Evolutionary conservation across 371 early-diverging fungal species (phyloP), one percentile per base, ranked within the genome.

Genomic region (Catenaria anguillulae): DNA sequence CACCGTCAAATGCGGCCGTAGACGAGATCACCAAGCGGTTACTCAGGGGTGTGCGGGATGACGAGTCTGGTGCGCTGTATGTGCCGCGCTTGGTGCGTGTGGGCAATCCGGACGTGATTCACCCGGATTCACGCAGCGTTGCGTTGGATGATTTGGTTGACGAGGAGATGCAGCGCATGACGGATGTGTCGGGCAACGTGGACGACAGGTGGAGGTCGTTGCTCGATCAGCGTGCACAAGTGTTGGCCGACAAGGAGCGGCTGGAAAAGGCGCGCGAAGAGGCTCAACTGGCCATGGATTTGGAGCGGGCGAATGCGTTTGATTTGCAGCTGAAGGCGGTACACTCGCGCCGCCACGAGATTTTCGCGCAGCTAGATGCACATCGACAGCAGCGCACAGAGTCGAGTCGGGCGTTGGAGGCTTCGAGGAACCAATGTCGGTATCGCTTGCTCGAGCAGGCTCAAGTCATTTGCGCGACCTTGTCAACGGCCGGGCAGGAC

Each of bases 1-100:
- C 98, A 5, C 99, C 99, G 0, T 87, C 87, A 65, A 99, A 99
- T 70, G 96, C 97, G 0, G 99, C 97, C 0, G 90, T 93, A 35
- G 99, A 99, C 68, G 96, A 97, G 74, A 86, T 97, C 64, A 87
- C 88, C 33, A 83, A 85, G 63, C 83, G 88, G n/a, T 88, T 87
- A 13, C 75, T 89, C 12, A 64, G 73, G 24, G 79, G 82, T 24
- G 71, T 71, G 0, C 31, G 66, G 1, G 87, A 86, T 1, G 46
- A 67, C 24, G 67, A 70, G 5, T 79, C 77, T 26, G 68, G 67
- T 1, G 90, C 91, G 2, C 83, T 82, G 23, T 77, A 92, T 21
- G 88, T 95, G 0, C 88, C 92, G 36, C 45, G 45, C 45, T 12
- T 43, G 26, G 52, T 50, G 0, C 52, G 52, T 6, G 52, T 50